phyloP scores from a whole-genome alignment of 768 basidiomycete species.

The Chlorophyllum brunneum region DNA sequence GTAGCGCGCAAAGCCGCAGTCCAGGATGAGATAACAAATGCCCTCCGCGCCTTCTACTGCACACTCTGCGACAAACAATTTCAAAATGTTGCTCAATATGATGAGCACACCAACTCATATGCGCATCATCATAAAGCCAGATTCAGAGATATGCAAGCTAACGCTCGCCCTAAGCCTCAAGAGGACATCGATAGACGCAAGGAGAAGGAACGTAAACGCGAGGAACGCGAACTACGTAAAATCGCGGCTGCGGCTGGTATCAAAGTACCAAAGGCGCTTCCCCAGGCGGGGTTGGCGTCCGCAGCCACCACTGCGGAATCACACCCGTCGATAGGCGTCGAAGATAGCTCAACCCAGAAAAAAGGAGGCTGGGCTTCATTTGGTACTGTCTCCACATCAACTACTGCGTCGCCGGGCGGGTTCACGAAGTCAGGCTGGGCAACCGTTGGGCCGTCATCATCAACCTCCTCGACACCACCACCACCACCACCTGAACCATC shows the following conservation, averaged over 20 bases:
- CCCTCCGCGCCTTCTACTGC: slow-evolving; percentile 77
- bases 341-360: slow-evolving; percentile 27
- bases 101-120: slow-evolving; percentile 88
- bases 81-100: slow-evolving; percentile 80
- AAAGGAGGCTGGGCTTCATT: slow-evolving; percentile 50
- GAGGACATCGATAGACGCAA: slow-evolving; percentile 72
- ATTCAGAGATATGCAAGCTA: slow-evolving; percentile 77
- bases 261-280: slow-evolving; percentile 49
- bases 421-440: slow-evolving; percentile 51
- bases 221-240: slow-evolving; percentile 82
- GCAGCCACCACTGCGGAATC: slow-evolving; percentile 18
- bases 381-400: slow-evolving; percentile 18
- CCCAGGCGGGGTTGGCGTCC: slow-evolving; percentile 16
- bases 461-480: slow-evolving; percentile 14
- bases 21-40: slow-evolving; percentile 61
- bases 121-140: slow-evolving; percentile 85
- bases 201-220: slow-evolving; percentile 82
- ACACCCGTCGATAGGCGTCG: slow-evolving; percentile 18
- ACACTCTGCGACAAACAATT: slow-evolving; percentile 85
- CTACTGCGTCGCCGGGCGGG: slow-evolving; percentile 22
- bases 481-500: slow-evolving; percentile 14
- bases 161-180: slow-evolving; percentile 58
- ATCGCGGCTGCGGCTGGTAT: slow-evolving; percentile 81
- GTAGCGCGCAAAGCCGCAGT: slow-evolving; percentile 66
- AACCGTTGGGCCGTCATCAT: slow-evolving; percentile 31